Base-by-base conservation (phyloP, 2,329 filamentous ascomycete species). In the Fusarium proliferatum region DNA sequence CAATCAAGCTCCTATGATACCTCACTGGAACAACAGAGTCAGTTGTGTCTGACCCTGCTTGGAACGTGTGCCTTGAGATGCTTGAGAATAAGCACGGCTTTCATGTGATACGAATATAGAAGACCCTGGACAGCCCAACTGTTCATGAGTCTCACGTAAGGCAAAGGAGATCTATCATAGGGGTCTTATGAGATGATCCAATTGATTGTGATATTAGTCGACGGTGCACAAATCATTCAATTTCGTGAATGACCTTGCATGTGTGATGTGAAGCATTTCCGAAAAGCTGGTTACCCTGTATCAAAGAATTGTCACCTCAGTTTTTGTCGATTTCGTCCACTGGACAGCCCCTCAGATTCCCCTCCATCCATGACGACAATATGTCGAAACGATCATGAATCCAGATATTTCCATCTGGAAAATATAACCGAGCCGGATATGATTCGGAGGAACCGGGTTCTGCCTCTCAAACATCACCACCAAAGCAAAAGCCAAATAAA, bases 361-460 rank as follows among this genome's bases (percentile, higher is more conserved):
- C 21, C 4, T 45, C 34, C 34, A 19, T 49, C 42, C 26, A 74
- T 73, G 62, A 71, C 53, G 49, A 65, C 58, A 59, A 58, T 23
- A 71, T 41, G 36, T 72, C 46, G 66, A 63, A 67, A 36, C 26
- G 33, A 43, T 23, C 42, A 34, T 43, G 21, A 45, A 34, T 51
- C 26, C 26, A 49, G 64, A 15, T 30, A 36, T 51, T 52, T 33
- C 51, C 34, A 23, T 1, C 55, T 49, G 23, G 38, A 36, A 49
- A 61, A 26, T 57, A 41, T 48, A 73, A 26, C 61, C 69, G 61
- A 51, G 13, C 53, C 61, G 66, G 49, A 36, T 49, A 56, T 71
- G 49, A 56, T 38, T 59, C 60, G 60, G 55, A 48, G n/a, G 36
- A 48, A 48, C 72, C 61, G 67, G 71, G 49, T 51, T 67, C 49